These are phyloP conservation scores for Aspergillus caelatus DNA, from an alignment of 2,329 filamentous ascomycete genomes.

Conservation along the genomic window DNA sequence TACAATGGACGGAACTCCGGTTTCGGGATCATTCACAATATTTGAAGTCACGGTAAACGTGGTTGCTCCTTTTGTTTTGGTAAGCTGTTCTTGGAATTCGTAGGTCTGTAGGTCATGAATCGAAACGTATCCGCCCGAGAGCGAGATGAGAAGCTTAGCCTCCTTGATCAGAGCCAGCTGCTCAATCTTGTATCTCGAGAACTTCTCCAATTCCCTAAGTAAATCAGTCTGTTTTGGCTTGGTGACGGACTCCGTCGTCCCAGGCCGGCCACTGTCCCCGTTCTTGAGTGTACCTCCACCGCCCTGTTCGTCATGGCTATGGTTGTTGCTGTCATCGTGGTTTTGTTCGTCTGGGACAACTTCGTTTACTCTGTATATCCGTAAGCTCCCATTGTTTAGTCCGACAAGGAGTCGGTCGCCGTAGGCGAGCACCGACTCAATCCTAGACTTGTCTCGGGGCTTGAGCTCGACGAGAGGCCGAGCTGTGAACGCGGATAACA, in stretches of 20 bases:
- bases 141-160: slow-evolving; percentile 83
- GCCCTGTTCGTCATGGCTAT: slow-evolving; percentile 15
- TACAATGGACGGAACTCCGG: slow-evolving; percentile 89
- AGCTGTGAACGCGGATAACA: slow-evolving; percentile 98
- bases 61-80: slow-evolving; percentile 82
- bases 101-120: slow-evolving; percentile 89
- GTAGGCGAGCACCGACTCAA: slow-evolving; percentile 92
- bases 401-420: slow-evolving; percentile 91
- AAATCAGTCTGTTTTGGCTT: slow-evolving; percentile 71
- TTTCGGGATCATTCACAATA: slow-evolving; percentile 85
- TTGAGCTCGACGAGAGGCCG: slow-evolving; percentile 96
- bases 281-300: slow-evolving; percentile 21
- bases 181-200: slow-evolving; percentile 85
- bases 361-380: slow-evolving; percentile 76
- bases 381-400: slow-evolving; percentile 82
- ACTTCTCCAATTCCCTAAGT: slow-evolving; percentile 89
- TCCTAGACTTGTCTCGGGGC: slow-evolving; percentile 92
- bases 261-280: slow-evolving; percentile 11
- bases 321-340: slow-evolving; percentile 21
- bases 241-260: slow-evolving; percentile 7
- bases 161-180: slow-evolving; percentile 96
- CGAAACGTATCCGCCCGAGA: slow-evolving; percentile 87
- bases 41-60: slow-evolving; percentile 94
- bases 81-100: slow-evolving; percentile 75
- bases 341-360: not conserved